Percentiles rank a stretch among this genome's conserved stretches.
Evolutionary conservation across 495 filamentous ascomycete species (phyloP).

Genomic region (Penicillium roqueforti): DNA sequence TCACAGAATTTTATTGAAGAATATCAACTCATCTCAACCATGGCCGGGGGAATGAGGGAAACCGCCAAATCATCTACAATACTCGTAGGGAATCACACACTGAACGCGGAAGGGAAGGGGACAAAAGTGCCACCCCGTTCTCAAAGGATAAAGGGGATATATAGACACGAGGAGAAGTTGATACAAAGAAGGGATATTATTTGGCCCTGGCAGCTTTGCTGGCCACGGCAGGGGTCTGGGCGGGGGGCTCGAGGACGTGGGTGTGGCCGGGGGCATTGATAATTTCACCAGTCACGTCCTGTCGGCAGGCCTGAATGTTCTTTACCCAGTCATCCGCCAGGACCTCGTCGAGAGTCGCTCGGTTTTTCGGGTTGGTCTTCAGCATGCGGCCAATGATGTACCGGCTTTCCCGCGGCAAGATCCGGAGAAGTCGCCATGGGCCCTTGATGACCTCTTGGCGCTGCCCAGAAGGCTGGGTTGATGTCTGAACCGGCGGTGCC

Average conservation of each 20-base stretch:
- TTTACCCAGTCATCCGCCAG: constrained; percentile 86
- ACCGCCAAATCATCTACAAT: constrained; percentile 10
- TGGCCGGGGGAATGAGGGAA: not conserved
- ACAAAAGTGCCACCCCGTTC: not conserved
- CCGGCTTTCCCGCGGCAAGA: constrained; percentile 84
- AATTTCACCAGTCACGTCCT: constrained; percentile 55
- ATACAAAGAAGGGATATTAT: constrained; percentile 26
- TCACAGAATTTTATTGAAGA: not conserved
- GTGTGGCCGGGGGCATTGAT: constrained; percentile 53
- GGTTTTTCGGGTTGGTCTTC: constrained; percentile 76
- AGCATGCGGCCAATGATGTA: constrained; percentile 92
- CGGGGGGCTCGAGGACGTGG: constrained; percentile 60
- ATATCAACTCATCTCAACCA: constrained; percentile 11
- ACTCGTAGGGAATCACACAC: constrained; percentile 5
- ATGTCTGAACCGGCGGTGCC: constrained; percentile 34
- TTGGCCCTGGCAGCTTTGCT: constrained; percentile 40
- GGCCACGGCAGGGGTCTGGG: constrained; percentile 37
- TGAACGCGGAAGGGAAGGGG: not conserved
- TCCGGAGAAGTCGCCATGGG: constrained; percentile 86
- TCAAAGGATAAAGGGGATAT: constrained; percentile 9
- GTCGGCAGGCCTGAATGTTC: constrained; percentile 59
- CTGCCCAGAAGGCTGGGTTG: constrained; percentile 36
- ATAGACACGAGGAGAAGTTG: constrained; percentile 19
- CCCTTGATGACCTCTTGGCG: constrained; percentile 78
- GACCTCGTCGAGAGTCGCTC: constrained; percentile 81